Evolutionary conservation across 257 asterid species (phyloP).

Genomic region (Forsythia viridissima): DNA sequence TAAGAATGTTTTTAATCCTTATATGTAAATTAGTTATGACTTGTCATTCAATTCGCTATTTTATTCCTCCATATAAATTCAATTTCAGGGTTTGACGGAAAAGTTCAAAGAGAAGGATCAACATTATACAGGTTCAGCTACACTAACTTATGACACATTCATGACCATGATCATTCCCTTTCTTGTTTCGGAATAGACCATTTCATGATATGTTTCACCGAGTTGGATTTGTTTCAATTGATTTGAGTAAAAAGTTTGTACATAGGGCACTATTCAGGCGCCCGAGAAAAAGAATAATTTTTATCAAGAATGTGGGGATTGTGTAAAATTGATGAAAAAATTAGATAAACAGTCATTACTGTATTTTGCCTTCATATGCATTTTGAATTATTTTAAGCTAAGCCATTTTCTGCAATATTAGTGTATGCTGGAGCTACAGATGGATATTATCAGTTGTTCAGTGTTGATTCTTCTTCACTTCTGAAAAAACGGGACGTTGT

Average conservation of each 20-base stretch:
- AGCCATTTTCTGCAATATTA: too few species aligned
- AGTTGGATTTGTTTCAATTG: conserved; percentile 8
- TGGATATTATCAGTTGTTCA: background rate
- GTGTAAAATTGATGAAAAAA: too few species aligned
- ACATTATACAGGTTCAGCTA: conserved; percentile 73
- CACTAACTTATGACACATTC: conserved; percentile 62
- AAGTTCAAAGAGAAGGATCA: conserved; percentile 89
- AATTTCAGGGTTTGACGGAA: conserved; percentile 79
- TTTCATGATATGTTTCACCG: background rate
- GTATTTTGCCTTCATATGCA: too few species aligned
- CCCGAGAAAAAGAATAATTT: too few species aligned
- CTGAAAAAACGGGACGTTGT: too few species aligned
- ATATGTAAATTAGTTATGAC: background rate
- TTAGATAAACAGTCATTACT: too few species aligned
- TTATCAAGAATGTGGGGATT: too few species aligned
- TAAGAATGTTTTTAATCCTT: too few species aligned
- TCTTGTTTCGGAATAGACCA: conserved; percentile 44
- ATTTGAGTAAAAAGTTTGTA: background rate
- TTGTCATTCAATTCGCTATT: background rate
- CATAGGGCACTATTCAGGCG: background rate
- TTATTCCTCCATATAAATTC: background rate
- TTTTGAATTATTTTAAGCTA: too few species aligned
- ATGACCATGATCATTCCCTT: conserved; percentile 81
- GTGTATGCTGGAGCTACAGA: background rate
- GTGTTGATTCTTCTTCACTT: background rate